Percentiles rank a stretch among this genome's conserved stretches.
Evolutionary conservation across 352 stramenopile genomes (phyloP).

Genomic region (Phytopythium kandeliae): DNA sequence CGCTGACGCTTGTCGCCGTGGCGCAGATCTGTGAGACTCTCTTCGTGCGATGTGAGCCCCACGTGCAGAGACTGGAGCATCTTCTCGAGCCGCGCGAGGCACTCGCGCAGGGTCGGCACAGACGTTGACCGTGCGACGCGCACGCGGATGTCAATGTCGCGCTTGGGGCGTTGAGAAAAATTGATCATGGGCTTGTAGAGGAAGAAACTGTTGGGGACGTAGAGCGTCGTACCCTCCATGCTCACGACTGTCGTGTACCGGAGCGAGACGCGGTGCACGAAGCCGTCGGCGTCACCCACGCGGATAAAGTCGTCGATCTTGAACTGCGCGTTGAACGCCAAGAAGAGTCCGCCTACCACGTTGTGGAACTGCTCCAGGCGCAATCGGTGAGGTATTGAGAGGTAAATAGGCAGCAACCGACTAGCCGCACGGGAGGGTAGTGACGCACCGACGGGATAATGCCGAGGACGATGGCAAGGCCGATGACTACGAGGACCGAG

Average conservation of each 20-base stretch:
- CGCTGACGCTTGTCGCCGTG: slow-evolving; percentile 79
- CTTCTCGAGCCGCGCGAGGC: slow-evolving; percentile 49
- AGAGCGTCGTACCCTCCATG: slow-evolving; percentile 75
- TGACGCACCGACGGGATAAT: slow-evolving; percentile 66
- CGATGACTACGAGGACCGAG: slow-evolving; percentile 80
- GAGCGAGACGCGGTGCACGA: slow-evolving; percentile 79
- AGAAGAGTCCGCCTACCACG: slow-evolving; percentile 76
- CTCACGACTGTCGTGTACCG: slow-evolving; percentile 82
- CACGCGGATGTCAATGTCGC: slow-evolving; percentile 72
- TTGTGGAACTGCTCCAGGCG: slow-evolving; percentile 56
- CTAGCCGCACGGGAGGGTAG: not conserved
- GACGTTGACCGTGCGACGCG: slow-evolving; percentile 48
- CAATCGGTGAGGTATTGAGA: not conserved
- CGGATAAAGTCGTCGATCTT: slow-evolving; percentile 87
- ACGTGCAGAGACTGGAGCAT: slow-evolving; percentile 86
- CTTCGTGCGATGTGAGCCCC: slow-evolving; percentile 81
- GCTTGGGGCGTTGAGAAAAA: slow-evolving; percentile 79
- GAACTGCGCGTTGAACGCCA: slow-evolving; percentile 88
- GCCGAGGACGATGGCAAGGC: slow-evolving; percentile 75
- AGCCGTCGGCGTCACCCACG: slow-evolving; percentile 64
- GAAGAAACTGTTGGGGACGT: slow-evolving; percentile 86
- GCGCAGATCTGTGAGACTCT: slow-evolving; percentile 73
- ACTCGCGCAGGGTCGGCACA: slow-evolving; percentile 54
- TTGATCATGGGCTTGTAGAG: slow-evolving; percentile 90
- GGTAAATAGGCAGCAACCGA: no score